Percentiles rank a stretch among this genome's conserved stretches.
Evolutionary conservation across 306 rosid species (phyloP).

Genomic region (Ochetophila trinervis): DNA sequence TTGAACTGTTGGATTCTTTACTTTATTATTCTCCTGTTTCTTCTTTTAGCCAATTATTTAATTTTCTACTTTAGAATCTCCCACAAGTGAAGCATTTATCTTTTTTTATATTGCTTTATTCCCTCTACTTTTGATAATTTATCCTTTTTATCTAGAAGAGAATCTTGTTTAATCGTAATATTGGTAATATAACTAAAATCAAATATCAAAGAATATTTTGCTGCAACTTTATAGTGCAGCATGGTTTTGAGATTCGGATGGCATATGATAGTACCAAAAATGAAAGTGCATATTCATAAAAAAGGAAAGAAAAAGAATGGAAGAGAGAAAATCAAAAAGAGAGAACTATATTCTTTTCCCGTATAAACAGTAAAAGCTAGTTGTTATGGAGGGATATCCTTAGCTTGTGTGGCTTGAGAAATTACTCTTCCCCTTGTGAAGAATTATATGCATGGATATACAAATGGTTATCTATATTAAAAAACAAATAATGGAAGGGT

Average conservation of each 20-base stretch:
- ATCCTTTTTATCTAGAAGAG: neutral
- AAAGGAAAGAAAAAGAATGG: too few relatives aligned
- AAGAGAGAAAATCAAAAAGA: too few relatives aligned
- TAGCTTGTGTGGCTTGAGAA: constrained; percentile 17
- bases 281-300: too few relatives aligned
- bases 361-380: neutral
- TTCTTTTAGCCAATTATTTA: neutral
- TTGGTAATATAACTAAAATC: neutral
- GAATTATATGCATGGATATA: too few relatives aligned
- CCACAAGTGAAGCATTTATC: neutral
- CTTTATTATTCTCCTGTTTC: neutral
- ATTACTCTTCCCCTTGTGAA: neutral
- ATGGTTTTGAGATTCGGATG: too few relatives aligned
- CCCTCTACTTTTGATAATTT: neutral
- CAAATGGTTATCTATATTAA: too few relatives aligned
- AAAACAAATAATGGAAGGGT: too few relatives aligned
- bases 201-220: neutral
- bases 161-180: neutral
- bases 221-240: neutral
- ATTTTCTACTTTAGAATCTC: constrained; percentile 4
- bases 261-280: too few relatives aligned
- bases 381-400: constrained; percentile 16
- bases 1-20: neutral
- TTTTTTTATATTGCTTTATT: neutral
- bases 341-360: neutral